Evolutionary conservation across 495 filamentous ascomycete species (phyloP).

Genomic region (Baudoinia panamericana): DNA sequence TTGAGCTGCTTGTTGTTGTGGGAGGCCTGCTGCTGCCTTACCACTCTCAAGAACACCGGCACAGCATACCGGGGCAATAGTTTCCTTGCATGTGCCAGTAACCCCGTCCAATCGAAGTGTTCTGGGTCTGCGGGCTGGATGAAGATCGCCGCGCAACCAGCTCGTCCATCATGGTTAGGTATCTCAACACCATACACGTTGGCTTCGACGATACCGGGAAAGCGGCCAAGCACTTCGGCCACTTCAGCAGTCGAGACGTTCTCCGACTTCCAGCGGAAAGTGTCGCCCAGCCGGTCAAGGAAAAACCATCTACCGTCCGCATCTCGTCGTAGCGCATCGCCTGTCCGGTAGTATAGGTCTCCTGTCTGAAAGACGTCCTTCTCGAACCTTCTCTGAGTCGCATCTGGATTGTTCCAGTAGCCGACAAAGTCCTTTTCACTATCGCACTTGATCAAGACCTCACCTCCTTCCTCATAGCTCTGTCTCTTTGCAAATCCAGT

Average conservation of each 20-base stretch:
- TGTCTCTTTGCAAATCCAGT: constrained; percentile 53
- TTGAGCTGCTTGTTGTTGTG: constrained; percentile 85
- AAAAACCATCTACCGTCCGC: constrained; percentile 67
- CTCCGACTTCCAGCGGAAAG: constrained; percentile 90
- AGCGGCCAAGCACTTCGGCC: constrained; percentile 25
- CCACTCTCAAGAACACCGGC: constrained; percentile 57
- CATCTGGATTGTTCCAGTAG: constrained; percentile 54
- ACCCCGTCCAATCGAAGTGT: constrained; percentile 23
- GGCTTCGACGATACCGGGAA: constrained; percentile 25
- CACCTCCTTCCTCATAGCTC: constrained; percentile 55
- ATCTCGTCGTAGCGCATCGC: constrained; percentile 55
- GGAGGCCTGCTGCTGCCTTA: constrained; percentile 45
- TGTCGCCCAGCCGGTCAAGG: constrained; percentile 73
- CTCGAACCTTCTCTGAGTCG: constrained; percentile 55
- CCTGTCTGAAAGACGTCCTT: constrained; percentile 59
- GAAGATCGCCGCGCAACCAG: constrained; percentile 42
- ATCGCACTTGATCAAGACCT: constrained; percentile 58
- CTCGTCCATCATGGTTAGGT: constrained; percentile 51
- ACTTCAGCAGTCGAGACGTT: constrained; percentile 37
- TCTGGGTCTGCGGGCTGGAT: constrained; percentile 20
- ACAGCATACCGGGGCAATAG: constrained; percentile 60
- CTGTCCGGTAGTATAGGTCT: constrained; percentile 64
- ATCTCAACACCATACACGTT: constrained; percentile 30
- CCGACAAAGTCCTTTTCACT: constrained; percentile 44
- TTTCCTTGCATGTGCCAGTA: constrained; percentile 35